phyloP scores from a whole-genome alignment of 192 early-diverging fungal species.

The Powellomyces hirtus region DNA sequence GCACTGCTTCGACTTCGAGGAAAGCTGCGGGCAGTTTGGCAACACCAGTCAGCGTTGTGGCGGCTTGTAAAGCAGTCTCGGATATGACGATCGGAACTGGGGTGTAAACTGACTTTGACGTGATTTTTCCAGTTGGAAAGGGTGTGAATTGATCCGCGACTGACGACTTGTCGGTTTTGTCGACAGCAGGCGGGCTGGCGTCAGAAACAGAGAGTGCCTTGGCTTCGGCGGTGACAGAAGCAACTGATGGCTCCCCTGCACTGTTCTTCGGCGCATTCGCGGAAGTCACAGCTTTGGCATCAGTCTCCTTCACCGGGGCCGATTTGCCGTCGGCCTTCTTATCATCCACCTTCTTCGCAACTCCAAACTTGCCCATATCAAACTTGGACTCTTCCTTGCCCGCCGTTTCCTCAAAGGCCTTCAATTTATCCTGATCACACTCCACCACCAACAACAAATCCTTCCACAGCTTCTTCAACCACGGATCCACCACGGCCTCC shows the following conservation, averaged over 20 bases:
- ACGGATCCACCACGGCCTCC: conserved; percentile 86
- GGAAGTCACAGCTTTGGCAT: background rate
- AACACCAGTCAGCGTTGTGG: conserved; percentile 55
- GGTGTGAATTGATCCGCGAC: conserved; percentile 7
- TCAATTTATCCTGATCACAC: conserved; percentile 36
- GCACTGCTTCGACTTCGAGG: conserved; percentile 36
- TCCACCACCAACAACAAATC: conserved; percentile 54
- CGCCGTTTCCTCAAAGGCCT: conserved; percentile 11
- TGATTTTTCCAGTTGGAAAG: too few relatives aligned
- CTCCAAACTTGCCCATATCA: conserved; percentile 10
- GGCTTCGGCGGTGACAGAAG: background rate
- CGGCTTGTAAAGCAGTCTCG: conserved; percentile 34
- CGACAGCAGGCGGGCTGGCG: background rate
- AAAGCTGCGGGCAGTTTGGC: conserved; percentile 51
- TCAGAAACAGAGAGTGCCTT: background rate
- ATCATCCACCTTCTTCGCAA: background rate
- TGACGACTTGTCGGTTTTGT: conserved; percentile 13
- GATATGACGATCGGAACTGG: conserved; percentile 14
- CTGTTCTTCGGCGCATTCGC: background rate
- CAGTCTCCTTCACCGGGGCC: background rate
- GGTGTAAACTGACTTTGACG: background rate
- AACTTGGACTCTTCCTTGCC: conserved; percentile 4
- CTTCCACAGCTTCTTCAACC: conserved; percentile 84
- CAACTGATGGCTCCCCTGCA: background rate
- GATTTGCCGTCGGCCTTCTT: conserved; percentile 8